Evolutionary conservation across 306 rosid genomes (phyloP).

Genomic region (Pterocarpus santalinus): DNA sequence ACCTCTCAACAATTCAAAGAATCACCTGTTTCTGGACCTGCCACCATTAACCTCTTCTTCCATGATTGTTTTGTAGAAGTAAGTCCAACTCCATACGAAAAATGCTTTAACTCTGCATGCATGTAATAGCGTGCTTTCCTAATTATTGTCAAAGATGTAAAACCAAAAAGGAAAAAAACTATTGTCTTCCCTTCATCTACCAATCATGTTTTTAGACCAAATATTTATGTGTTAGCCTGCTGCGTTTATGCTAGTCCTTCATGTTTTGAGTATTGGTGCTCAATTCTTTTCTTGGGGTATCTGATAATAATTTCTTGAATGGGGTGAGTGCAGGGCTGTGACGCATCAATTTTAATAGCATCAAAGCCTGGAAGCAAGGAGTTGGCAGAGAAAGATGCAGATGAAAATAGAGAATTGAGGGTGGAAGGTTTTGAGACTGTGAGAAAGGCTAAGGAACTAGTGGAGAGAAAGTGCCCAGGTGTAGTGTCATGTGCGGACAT

Average conservation of each 20-base stretch:
- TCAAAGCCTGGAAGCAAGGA: constrained; percentile 65
- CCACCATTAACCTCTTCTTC: constrained; percentile 90
- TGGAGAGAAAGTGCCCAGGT: constrained; percentile 87
- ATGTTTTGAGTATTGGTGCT: not conserved
- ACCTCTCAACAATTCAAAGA: constrained; percentile 84
- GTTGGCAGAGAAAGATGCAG: constrained; percentile 84
- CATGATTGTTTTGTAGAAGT: constrained; percentile 98
- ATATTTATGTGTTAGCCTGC: not conserved
- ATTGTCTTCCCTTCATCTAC: not conserved
- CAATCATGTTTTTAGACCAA: not conserved
- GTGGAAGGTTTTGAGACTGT: constrained; percentile 75
- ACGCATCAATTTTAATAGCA: constrained; percentile 76
- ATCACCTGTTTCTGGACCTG: constrained; percentile 86
- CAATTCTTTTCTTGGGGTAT: not conserved
- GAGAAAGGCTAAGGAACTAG: constrained; percentile 78
- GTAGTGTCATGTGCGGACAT: constrained; percentile 94
- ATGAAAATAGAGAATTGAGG: constrained; percentile 73
- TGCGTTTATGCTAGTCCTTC: constrained; percentile 8
- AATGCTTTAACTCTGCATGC: constrained; percentile 35
- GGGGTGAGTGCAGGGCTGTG: constrained; percentile 77
- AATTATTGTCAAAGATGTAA: not conserved
- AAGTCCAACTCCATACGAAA: constrained; percentile 38
- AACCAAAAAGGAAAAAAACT: not conserved
- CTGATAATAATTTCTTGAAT: not conserved
- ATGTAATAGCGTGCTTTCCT: constrained; percentile 33